Evolutionary conservation across 176 grass and related monocot species (phyloP), one percentile per base, ranked within the genome.

Genomic region (Triticum dicoccoides): DNA sequence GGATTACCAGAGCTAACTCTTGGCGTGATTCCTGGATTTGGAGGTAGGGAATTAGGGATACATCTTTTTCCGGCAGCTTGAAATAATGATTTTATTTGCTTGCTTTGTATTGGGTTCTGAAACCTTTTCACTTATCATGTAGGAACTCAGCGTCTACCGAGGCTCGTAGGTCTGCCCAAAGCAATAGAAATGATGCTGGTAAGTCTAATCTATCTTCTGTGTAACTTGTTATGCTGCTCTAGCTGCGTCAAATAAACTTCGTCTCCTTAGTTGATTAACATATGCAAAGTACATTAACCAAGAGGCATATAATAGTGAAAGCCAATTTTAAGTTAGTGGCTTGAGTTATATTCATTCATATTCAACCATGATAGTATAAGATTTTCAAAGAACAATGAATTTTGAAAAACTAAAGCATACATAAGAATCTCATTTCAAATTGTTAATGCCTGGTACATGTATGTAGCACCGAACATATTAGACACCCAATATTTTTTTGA

Each of bases 131-230:
- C 84, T 74, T 79, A 45, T 17, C 72, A 32, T 82, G 12, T 73
- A 98, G 96, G 96, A 64, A 98, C 96, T 15, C 96, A 98, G 70
- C 91, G 96, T 80, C 69, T 98, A 81, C 91, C 96, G 14, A 98
- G 96, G 89, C 96, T 98, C 88, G 93, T 98, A 54, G 93, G 96
- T 17, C 85, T 98, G 74, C 80, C 89, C 8, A 98, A 98, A 83
- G 96, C 93, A 73, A 87, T 91, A 79, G 93, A 98, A 91, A 98
- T 98, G 89, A 94, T 98, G 91, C 74, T 98, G 88, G 93, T 98
- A 77, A 89, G 96, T 89, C 35, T 86, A 84, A 79, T 79, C 38
- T 87, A 58, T 83, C 41, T 47, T 51, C 17, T 79, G 45, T 69
- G 32, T 80, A 52, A 80, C 29, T 68, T 7, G 11, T 61, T 32